These are phyloP conservation scores for Eurotiales sp. DNA, from an alignment of 2,329 filamentous ascomycete genomes.

Conservation along the genomic window DNA sequence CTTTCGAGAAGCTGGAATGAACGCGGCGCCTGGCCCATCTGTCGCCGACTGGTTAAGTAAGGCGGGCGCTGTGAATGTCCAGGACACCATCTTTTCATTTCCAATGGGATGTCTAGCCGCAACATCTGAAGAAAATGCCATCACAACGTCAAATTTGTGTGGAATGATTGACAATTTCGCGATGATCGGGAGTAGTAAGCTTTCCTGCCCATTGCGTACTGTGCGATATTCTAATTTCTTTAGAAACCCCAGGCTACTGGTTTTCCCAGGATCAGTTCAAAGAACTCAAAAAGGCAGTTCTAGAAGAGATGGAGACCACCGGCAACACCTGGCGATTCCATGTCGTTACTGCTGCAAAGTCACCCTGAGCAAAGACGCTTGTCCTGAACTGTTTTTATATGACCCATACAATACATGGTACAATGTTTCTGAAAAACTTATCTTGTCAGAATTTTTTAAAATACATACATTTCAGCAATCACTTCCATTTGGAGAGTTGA, in stretches of 20 bases:
- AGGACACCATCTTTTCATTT: background rate
- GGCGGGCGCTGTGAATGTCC: background rate
- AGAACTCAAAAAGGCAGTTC: background rate
- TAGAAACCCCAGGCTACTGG: background rate
- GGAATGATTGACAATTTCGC: constrained; percentile 2
- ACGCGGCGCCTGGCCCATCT: background rate
- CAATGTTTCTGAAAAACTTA: too few species aligned
- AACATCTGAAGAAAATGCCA: background rate
- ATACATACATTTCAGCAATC: too few species aligned
- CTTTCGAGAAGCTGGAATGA: constrained; percentile 1
- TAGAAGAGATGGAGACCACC: background rate
- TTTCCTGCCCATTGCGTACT: background rate
- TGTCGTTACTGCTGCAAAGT: background rate
- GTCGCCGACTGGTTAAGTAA: background rate
- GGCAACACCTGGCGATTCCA: constrained; percentile 3
- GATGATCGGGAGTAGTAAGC: constrained; percentile 1
- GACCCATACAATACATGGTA: too few species aligned
- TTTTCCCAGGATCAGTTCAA: background rate
- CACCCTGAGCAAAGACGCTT: too few species aligned
- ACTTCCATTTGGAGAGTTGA: too few species aligned
- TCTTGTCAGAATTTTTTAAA: too few species aligned
- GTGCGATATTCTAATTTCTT: background rate
- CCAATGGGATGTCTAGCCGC: background rate
- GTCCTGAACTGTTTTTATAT: too few species aligned
- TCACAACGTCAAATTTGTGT: background rate